Evolutionary conservation across 805 yeast species (phyloP).

Genomic region (Candida oleophila): DNA sequence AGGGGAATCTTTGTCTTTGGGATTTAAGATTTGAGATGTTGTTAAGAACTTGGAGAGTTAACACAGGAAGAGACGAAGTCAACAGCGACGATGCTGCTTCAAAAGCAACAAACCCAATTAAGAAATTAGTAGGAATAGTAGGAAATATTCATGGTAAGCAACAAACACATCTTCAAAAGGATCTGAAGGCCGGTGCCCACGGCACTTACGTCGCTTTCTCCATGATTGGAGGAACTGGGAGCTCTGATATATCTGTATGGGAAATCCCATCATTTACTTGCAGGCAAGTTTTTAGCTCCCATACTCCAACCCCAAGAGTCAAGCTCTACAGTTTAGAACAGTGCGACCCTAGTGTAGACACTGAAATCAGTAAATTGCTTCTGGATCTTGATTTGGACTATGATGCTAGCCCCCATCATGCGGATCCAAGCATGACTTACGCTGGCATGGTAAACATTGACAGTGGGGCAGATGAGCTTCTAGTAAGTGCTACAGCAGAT

Average conservation of each 20-base stretch:
- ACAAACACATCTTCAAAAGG: background rate
- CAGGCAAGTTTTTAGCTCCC: constrained; percentile 29
- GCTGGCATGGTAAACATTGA: background rate
- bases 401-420: constrained; percentile 9
- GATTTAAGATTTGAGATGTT: constrained; percentile 67
- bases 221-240: constrained; percentile 67
- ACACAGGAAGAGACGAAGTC: constrained; percentile 26
- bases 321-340: constrained; percentile 25
- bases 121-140: constrained; percentile 2
- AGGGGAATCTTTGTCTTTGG: constrained; percentile 78
- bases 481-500: constrained; percentile 26
- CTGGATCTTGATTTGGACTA: constrained; percentile 16
- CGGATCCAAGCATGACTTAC: constrained; percentile 15
- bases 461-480: constrained; percentile 7
- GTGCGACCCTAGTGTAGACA: constrained; percentile 14
- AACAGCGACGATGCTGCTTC: constrained; percentile 29
- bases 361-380: constrained; percentile 16
- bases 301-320: constrained; percentile 16
- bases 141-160: background rate
- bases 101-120: background rate
- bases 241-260: constrained; percentile 67
- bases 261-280: constrained; percentile 67
- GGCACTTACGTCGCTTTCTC: constrained; percentile 27
- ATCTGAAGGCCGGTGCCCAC: background rate
- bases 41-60: constrained; percentile 63